These are phyloP conservation scores for Chaetomium tenue DNA, from an alignment of 495 filamentous ascomycete species.

Conservation along the genomic window DNA sequence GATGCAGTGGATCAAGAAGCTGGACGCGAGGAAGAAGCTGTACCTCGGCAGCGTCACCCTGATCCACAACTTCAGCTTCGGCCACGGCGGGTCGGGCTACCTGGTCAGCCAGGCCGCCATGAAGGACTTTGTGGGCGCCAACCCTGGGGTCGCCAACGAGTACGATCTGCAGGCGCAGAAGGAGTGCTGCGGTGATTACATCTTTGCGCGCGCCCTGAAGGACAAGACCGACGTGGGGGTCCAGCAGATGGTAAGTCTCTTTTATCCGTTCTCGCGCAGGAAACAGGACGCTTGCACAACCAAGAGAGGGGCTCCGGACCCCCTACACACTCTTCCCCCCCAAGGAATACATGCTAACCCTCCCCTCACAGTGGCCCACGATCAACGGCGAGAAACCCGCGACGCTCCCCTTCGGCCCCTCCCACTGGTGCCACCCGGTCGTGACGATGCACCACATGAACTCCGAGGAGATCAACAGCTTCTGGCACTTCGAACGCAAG, in stretches of 20 bases:
- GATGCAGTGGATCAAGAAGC: constrained; percentile 53
- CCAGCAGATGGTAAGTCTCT: constrained; percentile 36
- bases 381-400: constrained; percentile 58
- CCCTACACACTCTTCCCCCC: background rate
- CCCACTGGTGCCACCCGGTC: constrained; percentile 60
- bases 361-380: constrained; percentile 47
- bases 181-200: constrained; percentile 68
- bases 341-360: background rate
- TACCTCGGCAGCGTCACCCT: constrained; percentile 62
- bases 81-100: constrained; percentile 68
- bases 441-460: constrained; percentile 62
- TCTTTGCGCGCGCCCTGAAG: constrained; percentile 58
- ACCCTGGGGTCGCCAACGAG: constrained; percentile 44
- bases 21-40: constrained; percentile 49
- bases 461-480: constrained; percentile 49
- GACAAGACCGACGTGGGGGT: constrained; percentile 43
- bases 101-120: constrained; percentile 59
- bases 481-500: constrained; percentile 55
- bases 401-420: constrained; percentile 50
- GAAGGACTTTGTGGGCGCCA: constrained; percentile 43
- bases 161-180: constrained; percentile 54
- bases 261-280: background rate
- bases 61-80: constrained; percentile 57
- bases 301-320: background rate
- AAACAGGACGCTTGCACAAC: background rate